These are phyloP conservation scores for Alloteropsis semialata DNA, from an alignment of 176 grass and related monocot species.

Conservation along the genomic window DNA sequence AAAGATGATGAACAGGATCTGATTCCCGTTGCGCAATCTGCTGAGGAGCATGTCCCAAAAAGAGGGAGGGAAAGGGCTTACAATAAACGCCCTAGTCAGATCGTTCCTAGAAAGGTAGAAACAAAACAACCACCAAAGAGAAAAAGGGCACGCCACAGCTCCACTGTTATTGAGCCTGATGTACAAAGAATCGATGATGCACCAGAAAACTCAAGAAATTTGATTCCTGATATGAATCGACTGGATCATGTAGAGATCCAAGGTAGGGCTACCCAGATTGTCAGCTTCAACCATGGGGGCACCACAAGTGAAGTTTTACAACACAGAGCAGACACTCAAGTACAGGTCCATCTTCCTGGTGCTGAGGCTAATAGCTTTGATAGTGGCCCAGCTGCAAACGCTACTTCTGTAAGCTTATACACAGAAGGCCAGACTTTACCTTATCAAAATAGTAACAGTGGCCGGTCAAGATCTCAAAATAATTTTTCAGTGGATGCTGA, in stretches of 20 bases:
- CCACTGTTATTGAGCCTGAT: conserved; percentile 20
- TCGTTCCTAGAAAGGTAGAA: conserved; percentile 26
- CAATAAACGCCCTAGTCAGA: conserved; percentile 10
- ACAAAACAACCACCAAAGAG: conserved; percentile 39
- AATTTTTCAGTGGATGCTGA: conserved; percentile 27
- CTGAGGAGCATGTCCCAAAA: conserved; percentile 17
- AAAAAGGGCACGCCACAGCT: conserved; percentile 38
- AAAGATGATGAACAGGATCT: conserved; percentile 64
- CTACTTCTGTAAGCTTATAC: conserved; percentile 53
- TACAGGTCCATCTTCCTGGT: conserved; percentile 34
- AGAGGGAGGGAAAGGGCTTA: conserved; percentile 16
- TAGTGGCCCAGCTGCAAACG: conserved; percentile 27
- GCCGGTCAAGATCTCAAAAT: conserved; percentile 38
- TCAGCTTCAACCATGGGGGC: conserved; percentile 33
- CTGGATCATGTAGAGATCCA: conserved; percentile 39
- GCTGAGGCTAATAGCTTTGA: conserved; percentile 32
- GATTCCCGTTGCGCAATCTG: conserved; percentile 31
- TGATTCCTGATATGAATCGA: conserved; percentile 66
- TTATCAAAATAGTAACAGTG: conserved; percentile 39
- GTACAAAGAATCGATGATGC: conserved; percentile 22
- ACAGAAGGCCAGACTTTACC: conserved; percentile 31
- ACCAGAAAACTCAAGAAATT: conserved; percentile 48
- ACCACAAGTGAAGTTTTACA: conserved; percentile 29
- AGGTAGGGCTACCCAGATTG: conserved; percentile 33
- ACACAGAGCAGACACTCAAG: conserved; percentile 41